Evolutionary conservation across 805 yeast genomes (phyloP), one percentile per base, ranked within the genome.

Genomic region (Saccharomycopsis sp.): DNA sequence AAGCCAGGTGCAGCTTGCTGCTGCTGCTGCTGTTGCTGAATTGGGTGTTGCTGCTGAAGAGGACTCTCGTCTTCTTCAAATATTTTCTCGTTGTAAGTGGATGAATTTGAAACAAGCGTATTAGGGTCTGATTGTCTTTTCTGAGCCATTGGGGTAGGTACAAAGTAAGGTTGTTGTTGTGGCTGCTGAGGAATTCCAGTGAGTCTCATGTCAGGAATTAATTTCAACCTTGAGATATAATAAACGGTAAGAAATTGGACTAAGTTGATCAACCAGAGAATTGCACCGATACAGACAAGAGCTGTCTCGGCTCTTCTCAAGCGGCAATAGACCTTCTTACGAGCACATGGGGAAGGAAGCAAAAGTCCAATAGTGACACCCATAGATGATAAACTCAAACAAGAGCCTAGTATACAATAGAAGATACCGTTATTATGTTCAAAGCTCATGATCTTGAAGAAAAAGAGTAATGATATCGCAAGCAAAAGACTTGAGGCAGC

Each of bases 401-500:
- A 52, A 20, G 70, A 62, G 1, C 75, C 73, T 1, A 71, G 64
- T 12, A 72, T 56, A 55, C 78, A 73, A 58, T 74, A 75, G 56
- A 75, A 73, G 29, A 75, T 70, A 1, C 78, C 78, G 58, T 74
- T 74, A 56, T 76, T 63, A 56, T 64, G 69, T 56, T 74, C 79
- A 57, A 72, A 75, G 56, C 70, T 71, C 55, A 76, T 68, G n/a
- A 73, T 59, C n/a, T 68, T 69, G 19, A 70, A 66, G 25, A 76
- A 65, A 60, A 76, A 74, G 35, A 74, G 61, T 1, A 75, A 54
- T 1, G 78, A 69, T 12, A 73, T 69, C 2, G 68, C 65, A 2
- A 74, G 62, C 12, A 75, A 67, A 44, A 75, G 64, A 2, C 70
- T 64, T 2, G 73, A 69, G 57, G 70, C 71, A 1, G 77, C 75